Percentiles rank a stretch among this genome's conserved stretches.
Evolutionary conservation across 495 filamentous ascomycete species (phyloP).

Genomic region (Aspergillus leporis): DNA sequence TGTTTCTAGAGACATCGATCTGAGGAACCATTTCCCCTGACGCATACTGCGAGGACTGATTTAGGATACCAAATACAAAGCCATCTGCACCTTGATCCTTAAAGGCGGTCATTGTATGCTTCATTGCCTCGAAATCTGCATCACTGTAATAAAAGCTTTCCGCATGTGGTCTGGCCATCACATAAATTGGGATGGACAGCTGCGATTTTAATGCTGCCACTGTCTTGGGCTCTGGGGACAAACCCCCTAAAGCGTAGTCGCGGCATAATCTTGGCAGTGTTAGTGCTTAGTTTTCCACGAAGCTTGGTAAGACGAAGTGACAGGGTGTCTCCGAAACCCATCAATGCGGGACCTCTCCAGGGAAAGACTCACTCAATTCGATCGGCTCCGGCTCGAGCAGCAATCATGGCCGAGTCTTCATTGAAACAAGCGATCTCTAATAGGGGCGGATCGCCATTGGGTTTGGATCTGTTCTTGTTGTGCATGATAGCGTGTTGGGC

Average conservation of each 20-base stretch:
- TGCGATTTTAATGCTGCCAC: slow-evolving; percentile 25
- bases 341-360: neutral
- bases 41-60: slow-evolving; percentile 2
- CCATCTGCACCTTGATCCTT: slow-evolving; percentile 40
- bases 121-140: slow-evolving; percentile 43
- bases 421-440: slow-evolving; percentile 56
- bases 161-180: slow-evolving; percentile 52
- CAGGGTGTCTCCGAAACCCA: neutral
- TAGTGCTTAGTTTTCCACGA: neutral
- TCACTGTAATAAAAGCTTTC: slow-evolving; percentile 42
- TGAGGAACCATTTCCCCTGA: neutral
- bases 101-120: slow-evolving; percentile 31
- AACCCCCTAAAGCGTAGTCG: slow-evolving; percentile 36
- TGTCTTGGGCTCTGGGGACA: slow-evolving; percentile 18
- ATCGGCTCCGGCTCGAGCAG: slow-evolving; percentile 41
- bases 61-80: slow-evolving; percentile 53
- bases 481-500: neutral
- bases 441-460: neutral
- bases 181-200: slow-evolving; percentile 43
- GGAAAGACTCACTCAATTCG: slow-evolving; percentile 45
- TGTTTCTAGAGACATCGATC: slow-evolving; percentile 40
- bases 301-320: neutral
- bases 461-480: no score
- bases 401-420: slow-evolving; percentile 39
- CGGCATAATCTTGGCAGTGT: slow-evolving; percentile 23